Percentiles rank a stretch among this genome's conserved stretches.
These are phyloP conservation scores for Ilyonectria destructans DNA, from an alignment of 2,329 filamentous ascomycete genomes.

Conservation along the genomic window DNA sequence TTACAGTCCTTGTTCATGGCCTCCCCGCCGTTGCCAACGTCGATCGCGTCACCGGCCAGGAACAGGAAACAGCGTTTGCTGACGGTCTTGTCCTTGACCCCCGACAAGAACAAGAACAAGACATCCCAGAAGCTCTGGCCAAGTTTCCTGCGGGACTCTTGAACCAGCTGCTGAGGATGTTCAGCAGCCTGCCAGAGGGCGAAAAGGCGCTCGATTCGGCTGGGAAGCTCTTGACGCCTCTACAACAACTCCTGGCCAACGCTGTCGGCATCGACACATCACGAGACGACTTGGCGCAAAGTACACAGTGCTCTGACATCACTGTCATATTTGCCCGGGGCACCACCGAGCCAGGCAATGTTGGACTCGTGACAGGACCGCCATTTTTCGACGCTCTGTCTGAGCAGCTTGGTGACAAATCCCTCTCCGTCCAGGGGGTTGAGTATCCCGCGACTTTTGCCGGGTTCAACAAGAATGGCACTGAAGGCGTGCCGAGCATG, in stretches of 20 bases:
- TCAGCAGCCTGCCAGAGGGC: no score
- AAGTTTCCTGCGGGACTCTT: background rate
- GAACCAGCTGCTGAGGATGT: no score
- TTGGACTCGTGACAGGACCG: conserved; percentile 15
- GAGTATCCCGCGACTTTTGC: conserved; percentile 19
- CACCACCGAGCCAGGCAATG: conserved; percentile 22
- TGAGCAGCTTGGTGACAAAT: conserved; percentile 6
- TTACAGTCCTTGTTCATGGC: background rate
- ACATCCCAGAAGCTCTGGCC: background rate
- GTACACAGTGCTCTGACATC: background rate
- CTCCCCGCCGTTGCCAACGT: background rate
- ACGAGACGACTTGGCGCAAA: no score
- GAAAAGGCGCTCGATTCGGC: no score
- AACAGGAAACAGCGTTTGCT: background rate
- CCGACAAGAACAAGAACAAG: conserved; percentile 1
- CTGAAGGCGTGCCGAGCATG: conserved; percentile 16
- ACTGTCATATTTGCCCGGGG: conserved; percentile 27
- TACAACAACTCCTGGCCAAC: no score
- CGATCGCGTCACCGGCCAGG: background rate
- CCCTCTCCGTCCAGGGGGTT: conserved; percentile 22
- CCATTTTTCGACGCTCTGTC: conserved; percentile 13
- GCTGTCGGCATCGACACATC: no score
- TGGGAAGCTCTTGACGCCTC: no score
- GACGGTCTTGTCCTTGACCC: background rate
- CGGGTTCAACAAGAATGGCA: conserved; percentile 18